Conservation (phyloP, 495 filamentous ascomycete species). For the Penicillium robsamsonii region DNA sequence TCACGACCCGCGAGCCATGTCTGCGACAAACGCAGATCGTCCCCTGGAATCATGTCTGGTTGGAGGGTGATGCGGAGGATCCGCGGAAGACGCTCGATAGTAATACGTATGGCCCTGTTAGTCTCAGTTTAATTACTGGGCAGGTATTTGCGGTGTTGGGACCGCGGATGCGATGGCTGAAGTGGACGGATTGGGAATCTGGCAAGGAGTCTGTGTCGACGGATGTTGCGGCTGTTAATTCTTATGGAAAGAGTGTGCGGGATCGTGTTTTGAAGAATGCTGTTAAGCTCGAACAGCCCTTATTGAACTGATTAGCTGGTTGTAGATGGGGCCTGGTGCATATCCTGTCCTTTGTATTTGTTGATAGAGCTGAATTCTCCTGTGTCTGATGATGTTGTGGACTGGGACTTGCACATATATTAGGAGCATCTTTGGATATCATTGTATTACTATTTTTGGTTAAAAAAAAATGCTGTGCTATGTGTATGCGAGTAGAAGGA, state of each 20-base stretch:
- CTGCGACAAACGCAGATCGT: conserved; percentile 55
- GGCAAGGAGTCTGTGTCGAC: conserved; percentile 12
- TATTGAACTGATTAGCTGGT: conserved; percentile 21
- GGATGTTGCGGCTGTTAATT: conserved; percentile 19
- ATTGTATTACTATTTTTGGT: conserved; percentile 27
- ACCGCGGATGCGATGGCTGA: conserved; percentile 52
- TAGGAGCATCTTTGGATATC: conserved; percentile 9
- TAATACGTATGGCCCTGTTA: conserved; percentile 71
- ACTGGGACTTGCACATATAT: conserved; percentile 13
- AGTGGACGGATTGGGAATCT: conserved; percentile 43
- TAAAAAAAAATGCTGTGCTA: conserved; percentile 10
- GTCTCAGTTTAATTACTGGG: conserved; percentile 60
- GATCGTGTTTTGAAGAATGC: conserved; percentile 40
- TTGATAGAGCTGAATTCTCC: conserved; percentile 1
- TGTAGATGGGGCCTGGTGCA: not conserved
- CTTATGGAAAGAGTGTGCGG: conserved; percentile 43
- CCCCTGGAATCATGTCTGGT: conserved; percentile 72
- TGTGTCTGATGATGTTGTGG: not conserved
- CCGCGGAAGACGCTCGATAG: conserved; percentile 61
- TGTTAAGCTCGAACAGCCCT: conserved; percentile 37
- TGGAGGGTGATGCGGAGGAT: conserved; percentile 68
- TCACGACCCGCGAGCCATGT: conserved; percentile 61
- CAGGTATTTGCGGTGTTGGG: conserved; percentile 60
- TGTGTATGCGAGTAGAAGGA: not conserved
- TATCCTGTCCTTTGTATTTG: conserved; percentile 1